These are phyloP conservation scores for Scytalidium sp. DNA, from an alignment of 2,329 filamentous ascomycete genomes.

Conservation along the genomic window DNA sequence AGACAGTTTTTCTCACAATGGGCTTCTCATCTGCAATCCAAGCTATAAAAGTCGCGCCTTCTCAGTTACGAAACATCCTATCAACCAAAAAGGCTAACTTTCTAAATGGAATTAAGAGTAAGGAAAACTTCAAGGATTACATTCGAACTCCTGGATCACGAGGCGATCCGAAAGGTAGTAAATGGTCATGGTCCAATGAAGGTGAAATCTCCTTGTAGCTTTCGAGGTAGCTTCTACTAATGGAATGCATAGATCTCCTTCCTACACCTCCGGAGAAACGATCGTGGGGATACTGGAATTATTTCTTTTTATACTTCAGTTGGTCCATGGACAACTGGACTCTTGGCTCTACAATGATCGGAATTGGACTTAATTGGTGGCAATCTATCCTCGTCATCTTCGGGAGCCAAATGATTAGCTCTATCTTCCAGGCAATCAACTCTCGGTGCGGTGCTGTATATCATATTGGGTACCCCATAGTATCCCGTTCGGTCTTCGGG, in stretches of 20 bases:
- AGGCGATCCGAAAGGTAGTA: not conserved
- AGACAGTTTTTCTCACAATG: too few species aligned
- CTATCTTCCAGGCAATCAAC: constrained; percentile 37
- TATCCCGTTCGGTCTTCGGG: constrained; percentile 36
- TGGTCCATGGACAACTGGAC: constrained; percentile 36
- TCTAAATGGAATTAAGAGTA: constrained; percentile 1
- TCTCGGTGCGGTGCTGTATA: constrained; percentile 33
- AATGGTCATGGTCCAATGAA: constrained; percentile 8
- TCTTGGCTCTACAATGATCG: constrained; percentile 30
- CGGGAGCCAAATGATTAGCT: constrained; percentile 33
- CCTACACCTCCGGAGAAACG: constrained; percentile 30
- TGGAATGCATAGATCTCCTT: constrained; percentile 20
- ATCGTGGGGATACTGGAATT: constrained; percentile 33
- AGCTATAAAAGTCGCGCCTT: too few species aligned
- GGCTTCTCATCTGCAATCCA: too few species aligned
- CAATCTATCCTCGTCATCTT: constrained; percentile 37
- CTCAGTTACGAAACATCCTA: too few species aligned
- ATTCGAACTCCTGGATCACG: constrained; percentile 1
- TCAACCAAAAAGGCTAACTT: not conserved
- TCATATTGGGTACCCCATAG: constrained; percentile 34
- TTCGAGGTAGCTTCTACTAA: constrained; percentile 21
- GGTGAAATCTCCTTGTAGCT: constrained; percentile 28
- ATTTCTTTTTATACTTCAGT: constrained; percentile 31
- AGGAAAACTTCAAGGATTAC: constrained; percentile 1
- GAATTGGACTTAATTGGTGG: constrained; percentile 38